Evolutionary conservation across 495 filamentous ascomycete species (phyloP).

Genomic region (Pyronema omphalodes): DNA sequence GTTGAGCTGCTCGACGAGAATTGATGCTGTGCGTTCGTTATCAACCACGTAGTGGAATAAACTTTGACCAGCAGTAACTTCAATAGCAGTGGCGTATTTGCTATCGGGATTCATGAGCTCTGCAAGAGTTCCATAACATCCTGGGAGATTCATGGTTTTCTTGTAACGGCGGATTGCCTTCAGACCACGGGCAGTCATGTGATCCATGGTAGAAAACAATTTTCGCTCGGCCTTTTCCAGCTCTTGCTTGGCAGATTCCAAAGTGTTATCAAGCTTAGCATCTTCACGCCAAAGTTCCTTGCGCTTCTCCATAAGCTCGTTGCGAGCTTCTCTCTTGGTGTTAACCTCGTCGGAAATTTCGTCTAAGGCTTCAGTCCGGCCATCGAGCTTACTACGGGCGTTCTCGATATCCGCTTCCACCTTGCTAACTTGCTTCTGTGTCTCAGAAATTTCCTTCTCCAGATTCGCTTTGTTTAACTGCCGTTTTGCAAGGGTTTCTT

Average conservation of each 20-base stretch:
- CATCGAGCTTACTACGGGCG: constrained; percentile 56
- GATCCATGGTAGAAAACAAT: constrained; percentile 74
- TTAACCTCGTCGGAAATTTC: constrained; percentile 52
- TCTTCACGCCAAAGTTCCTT: constrained; percentile 88
- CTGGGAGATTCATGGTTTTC: constrained; percentile 52
- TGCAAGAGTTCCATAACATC: constrained; percentile 83
- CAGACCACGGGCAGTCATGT: constrained; percentile 64
- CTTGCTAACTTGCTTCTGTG: constrained; percentile 49
- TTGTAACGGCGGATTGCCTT: constrained; percentile 66
- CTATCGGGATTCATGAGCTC: constrained; percentile 75
- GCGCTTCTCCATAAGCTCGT: constrained; percentile 66
- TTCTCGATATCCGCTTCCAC: constrained; percentile 55
- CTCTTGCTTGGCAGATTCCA: constrained; percentile 55
- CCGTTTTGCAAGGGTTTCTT: constrained; percentile 51
- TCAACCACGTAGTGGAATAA: constrained; percentile 96
- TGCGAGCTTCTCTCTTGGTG: constrained; percentile 59
- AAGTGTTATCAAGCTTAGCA: constrained; percentile 58
- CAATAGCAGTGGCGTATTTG: constrained; percentile 73
- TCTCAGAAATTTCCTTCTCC: constrained; percentile 60
- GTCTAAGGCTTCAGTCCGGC: constrained; percentile 53
- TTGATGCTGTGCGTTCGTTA: constrained; percentile 69
- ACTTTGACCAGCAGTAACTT: constrained; percentile 80
- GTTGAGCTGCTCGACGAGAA: constrained; percentile 59
- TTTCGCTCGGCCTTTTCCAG: constrained; percentile 54
- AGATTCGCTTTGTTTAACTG: constrained; percentile 68